Percentiles rank a stretch among this genome's conserved stretches.
Evolutionary conservation across 169 alveolate species (phyloP).

Genomic region (Cryptosporidium meleagridis): DNA sequence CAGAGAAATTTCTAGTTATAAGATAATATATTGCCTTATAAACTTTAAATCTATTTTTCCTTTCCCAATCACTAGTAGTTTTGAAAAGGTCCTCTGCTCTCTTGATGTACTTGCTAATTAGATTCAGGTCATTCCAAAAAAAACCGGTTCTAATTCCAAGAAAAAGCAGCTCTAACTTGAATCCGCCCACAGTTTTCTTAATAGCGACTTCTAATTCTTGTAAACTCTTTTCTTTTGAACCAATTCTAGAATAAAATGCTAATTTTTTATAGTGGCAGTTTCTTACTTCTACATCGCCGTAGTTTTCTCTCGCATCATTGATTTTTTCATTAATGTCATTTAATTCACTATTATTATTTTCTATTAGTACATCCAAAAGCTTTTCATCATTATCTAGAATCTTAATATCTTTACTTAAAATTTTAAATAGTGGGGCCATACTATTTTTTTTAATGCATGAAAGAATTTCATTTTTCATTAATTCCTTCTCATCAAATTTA

Average conservation of each 20-base stretch:
- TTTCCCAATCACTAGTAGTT: constrained; percentile 99
- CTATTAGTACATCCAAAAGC: background rate
- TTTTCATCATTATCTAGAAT: background rate
- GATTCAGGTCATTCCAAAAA: constrained; percentile 77
- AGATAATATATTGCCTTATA: constrained; percentile 89
- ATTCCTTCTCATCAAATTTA: constrained; percentile 6
- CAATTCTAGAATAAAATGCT: constrained; percentile 33
- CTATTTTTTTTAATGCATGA: background rate
- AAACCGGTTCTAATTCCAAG: constrained; percentile 80
- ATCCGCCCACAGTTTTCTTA: constrained; percentile 81
- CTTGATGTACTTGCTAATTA: constrained; percentile 32
- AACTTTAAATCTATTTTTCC: constrained; percentile 94
- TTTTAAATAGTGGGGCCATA: constrained; percentile 43
- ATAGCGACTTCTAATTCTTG: constrained; percentile 76
- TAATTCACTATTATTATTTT: constrained; percentile 61
- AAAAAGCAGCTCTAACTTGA: constrained; percentile 83
- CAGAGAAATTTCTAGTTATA: constrained; percentile 89
- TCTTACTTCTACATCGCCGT: constrained; percentile 84
- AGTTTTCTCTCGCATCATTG: constrained; percentile 81
- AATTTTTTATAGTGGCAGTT: constrained; percentile 83
- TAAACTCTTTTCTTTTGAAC: constrained; percentile 36
- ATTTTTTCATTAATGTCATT: constrained; percentile 78
- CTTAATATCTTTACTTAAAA: background rate
- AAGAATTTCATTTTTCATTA: background rate
- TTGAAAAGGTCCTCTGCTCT: constrained; percentile 83